Conservation (phyloP, 2,329 filamentous ascomycete species). For the Sphaceloma murrayae region DNA sequence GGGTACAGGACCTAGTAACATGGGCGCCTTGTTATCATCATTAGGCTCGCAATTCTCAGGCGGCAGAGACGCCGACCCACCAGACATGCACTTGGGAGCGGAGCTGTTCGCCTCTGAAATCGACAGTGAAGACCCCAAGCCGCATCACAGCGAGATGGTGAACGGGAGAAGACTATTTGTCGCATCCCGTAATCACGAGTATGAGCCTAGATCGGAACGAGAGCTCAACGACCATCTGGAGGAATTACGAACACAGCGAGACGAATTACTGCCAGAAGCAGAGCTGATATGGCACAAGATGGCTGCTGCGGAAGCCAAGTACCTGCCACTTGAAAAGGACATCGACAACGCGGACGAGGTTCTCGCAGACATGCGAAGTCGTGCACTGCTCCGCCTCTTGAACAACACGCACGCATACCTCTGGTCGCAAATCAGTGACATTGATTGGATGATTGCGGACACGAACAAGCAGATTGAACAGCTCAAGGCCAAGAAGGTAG, state of each 20-base stretch:
- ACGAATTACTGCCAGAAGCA: slow-evolving; percentile 17
- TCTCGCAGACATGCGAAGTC: slow-evolving; percentile 2
- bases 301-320: slow-evolving; percentile 18
- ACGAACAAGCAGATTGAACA: slow-evolving; percentile 21
- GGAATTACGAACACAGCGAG: slow-evolving; percentile 14
- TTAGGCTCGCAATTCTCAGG: too few species aligned
- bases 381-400: slow-evolving; percentile 17
- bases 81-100: not conserved
- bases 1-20: too few species aligned
- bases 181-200: slow-evolving; percentile 19
- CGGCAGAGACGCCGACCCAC: too few species aligned
- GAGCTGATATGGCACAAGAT: slow-evolving; percentile 20
- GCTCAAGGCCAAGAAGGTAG: slow-evolving; percentile 17
- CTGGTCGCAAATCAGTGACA: slow-evolving; percentile 18
- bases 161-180: slow-evolving; percentile 19
- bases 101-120: slow-evolving; percentile 2
- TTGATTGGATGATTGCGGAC: slow-evolving; percentile 23
- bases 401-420: slow-evolving; percentile 19
- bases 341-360: slow-evolving; percentile 5
- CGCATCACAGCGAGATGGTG: slow-evolving; percentile 18
- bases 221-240: slow-evolving; percentile 18
- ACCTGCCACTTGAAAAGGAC: slow-evolving; percentile 9
- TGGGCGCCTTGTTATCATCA: too few species aligned
- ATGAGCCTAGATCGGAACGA: slow-evolving; percentile 14
- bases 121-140: slow-evolving; percentile 18